Percentiles rank a stretch among this genome's conserved stretches.
phyloP scores from a whole-genome alignment of 306 rosid species.

The Boehmeria nivea region DNA sequence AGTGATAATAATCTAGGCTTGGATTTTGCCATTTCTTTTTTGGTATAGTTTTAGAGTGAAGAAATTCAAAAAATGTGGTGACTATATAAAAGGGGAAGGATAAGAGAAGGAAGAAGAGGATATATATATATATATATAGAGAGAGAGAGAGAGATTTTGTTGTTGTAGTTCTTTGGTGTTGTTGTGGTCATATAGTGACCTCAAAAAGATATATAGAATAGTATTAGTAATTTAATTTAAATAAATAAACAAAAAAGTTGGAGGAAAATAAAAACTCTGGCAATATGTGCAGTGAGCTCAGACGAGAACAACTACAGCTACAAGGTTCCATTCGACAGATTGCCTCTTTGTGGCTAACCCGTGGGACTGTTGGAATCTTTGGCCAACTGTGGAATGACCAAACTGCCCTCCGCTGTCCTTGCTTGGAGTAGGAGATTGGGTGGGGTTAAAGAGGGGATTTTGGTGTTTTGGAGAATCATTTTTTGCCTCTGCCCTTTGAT shows the following conservation, averaged over 20 bases:
- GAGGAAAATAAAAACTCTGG: neutral
- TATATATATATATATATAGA: too few species aligned
- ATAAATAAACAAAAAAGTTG: neutral
- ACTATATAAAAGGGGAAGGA: neutral
- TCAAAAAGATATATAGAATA: neutral
- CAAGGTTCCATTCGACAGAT: slow-evolving; percentile 15
- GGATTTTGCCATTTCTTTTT: slow-evolving; percentile 8
- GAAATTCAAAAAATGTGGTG: slow-evolving; percentile 1
- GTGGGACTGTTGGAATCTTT: slow-evolving; percentile 16
- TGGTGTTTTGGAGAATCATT: neutral
- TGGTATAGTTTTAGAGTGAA: neutral
- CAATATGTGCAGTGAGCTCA: slow-evolving; percentile 5
- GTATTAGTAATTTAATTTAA: neutral
- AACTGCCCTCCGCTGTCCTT: neutral
- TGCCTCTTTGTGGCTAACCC: slow-evolving; percentile 15
- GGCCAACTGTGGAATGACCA: slow-evolving; percentile 1
- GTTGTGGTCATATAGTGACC: slow-evolving; percentile 14
- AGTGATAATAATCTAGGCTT: neutral
- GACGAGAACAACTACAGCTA: slow-evolving; percentile 9
- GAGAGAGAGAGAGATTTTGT: neutral
- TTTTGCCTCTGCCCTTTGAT: neutral
- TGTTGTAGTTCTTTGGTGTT: too few species aligned
- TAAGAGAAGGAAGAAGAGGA: neutral
- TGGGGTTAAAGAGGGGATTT: neutral
- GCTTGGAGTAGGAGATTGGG: neutral